Conservation (phyloP, 2,329 filamentous ascomycete genomes). For the Immersiporthe knoxdaviesiana region DNA sequence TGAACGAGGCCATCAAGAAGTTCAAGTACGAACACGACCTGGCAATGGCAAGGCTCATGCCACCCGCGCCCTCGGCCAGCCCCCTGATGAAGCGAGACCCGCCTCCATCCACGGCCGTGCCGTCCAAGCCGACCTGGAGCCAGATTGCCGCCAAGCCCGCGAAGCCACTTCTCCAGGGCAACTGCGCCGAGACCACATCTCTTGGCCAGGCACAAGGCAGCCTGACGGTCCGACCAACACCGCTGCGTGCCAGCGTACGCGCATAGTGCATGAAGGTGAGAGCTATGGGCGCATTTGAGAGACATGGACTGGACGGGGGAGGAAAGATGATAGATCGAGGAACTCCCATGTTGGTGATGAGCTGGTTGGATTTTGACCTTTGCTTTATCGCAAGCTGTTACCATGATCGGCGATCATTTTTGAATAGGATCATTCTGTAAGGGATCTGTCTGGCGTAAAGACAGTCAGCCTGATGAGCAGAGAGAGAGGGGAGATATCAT, state of each 20-base stretch:
- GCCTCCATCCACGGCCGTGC: background rate
- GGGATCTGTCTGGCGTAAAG: background rate
- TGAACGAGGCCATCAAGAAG: constrained; percentile 11
- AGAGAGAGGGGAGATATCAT: no score
- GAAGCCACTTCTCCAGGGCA: background rate
- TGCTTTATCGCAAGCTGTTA: no score
- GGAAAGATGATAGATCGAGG: no score
- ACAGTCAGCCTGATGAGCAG: no score
- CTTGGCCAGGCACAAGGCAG: no score
- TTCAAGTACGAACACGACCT: background rate
- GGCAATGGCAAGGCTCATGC: background rate
- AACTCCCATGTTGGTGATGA: no score
- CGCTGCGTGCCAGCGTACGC: no score
- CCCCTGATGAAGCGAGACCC: background rate
- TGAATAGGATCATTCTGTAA: background rate
- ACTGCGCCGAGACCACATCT: background rate
- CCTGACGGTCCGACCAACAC: no score
- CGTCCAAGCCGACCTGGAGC: constrained; percentile 4
- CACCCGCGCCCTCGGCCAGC: background rate
- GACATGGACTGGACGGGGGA: no score
- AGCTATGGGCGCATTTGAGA: no score
- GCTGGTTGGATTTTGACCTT: no score
- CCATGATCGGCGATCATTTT: no score
- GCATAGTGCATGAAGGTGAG: background rate
- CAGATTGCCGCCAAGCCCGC: background rate